phyloP scores from a whole-genome alignment of 495 filamentous ascomycete species.

The Hypoxylon subgilvum region DNA sequence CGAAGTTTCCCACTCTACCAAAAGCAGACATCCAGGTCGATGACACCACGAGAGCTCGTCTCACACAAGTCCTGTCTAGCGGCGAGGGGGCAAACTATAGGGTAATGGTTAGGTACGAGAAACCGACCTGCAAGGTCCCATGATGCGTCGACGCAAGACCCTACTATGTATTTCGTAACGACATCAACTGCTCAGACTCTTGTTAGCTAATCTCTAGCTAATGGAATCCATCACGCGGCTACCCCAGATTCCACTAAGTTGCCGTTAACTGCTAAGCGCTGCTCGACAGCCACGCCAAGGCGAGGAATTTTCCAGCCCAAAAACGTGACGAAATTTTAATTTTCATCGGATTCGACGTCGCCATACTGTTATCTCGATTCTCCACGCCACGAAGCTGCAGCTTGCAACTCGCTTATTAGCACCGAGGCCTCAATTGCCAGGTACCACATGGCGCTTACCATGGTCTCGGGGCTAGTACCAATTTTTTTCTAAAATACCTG shows the following conservation, averaged over 20 bases:
- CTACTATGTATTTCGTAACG: conserved; percentile 48
- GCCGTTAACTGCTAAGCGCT: conserved; percentile 43
- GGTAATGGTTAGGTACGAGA: conserved; percentile 47
- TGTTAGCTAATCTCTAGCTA: conserved; percentile 34
- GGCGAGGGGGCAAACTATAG: conserved; percentile 45
- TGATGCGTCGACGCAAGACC: conserved; percentile 34
- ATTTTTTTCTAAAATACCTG: too few species aligned
- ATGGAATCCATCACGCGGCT: conserved; percentile 42
- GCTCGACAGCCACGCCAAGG: conserved; percentile 26
- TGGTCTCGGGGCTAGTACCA: conserved; percentile 16
- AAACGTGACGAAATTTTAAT: neutral
- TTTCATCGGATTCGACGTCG: neutral
- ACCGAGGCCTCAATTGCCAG: too few species aligned
- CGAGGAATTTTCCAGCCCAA: conserved; percentile 27
- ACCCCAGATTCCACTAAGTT: conserved; percentile 41
- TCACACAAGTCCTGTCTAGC: conserved; percentile 28
- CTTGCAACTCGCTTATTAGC: too few species aligned
- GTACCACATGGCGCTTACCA: conserved; percentile 24
- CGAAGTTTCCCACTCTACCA: conserved; percentile 5
- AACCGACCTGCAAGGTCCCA: conserved; percentile 40
- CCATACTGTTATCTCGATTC: conserved; percentile 30
- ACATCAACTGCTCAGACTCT: conserved; percentile 27
- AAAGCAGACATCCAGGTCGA: conserved; percentile 20
- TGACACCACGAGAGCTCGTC: conserved; percentile 30
- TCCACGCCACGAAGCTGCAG: too few species aligned